Evolutionary conservation across 2,329 filamentous ascomycete species (phyloP).

Genomic region (Aspergillus bombycis): DNA sequence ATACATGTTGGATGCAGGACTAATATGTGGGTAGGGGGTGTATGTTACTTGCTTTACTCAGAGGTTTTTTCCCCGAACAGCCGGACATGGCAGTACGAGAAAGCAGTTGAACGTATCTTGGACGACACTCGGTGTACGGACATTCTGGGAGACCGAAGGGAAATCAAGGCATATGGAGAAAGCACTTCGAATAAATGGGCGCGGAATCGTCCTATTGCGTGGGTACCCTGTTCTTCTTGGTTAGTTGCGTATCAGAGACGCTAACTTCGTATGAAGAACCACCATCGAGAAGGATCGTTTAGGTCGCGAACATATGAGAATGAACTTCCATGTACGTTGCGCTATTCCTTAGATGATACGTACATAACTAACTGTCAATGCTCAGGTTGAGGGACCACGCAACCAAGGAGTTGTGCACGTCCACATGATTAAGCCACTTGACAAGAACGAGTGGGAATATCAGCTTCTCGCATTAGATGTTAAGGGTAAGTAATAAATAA

Average conservation of each 20-base stretch:
- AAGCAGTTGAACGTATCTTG: slow-evolving; percentile 78
- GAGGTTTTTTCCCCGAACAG: slow-evolving; percentile 85
- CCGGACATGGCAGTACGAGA: slow-evolving; percentile 86
- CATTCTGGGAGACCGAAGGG: slow-evolving; percentile 72
- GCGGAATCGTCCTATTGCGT: slow-evolving; percentile 60
- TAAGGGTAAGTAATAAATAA: slow-evolving; percentile 53
- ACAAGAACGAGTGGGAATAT: slow-evolving; percentile 73
- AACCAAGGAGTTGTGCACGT: slow-evolving; percentile 74
- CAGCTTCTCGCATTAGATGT: slow-evolving; percentile 80
- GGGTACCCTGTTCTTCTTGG: slow-evolving; percentile 21
- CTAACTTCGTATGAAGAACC: slow-evolving; percentile 51
- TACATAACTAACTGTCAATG: slow-evolving; percentile 12
- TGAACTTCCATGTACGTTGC: slow-evolving; percentile 76
- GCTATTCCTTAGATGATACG: background rate
- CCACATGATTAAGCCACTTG: slow-evolving; percentile 72
- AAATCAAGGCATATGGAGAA: slow-evolving; percentile 82
- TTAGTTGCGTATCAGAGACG: background rate
- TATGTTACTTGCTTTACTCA: slow-evolving; percentile 75
- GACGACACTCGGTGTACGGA: slow-evolving; percentile 70
- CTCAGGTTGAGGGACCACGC: slow-evolving; percentile 73
- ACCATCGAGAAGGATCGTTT: slow-evolving; percentile 69
- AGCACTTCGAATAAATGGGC: slow-evolving; percentile 82
- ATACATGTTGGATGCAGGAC: background rate
- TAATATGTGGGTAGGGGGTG: slow-evolving; percentile 61
- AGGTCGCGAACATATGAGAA: slow-evolving; percentile 77